Evolutionary conservation across 176 grass and related monocot species (phyloP).

Genomic region (Oryza glumipatula): DNA sequence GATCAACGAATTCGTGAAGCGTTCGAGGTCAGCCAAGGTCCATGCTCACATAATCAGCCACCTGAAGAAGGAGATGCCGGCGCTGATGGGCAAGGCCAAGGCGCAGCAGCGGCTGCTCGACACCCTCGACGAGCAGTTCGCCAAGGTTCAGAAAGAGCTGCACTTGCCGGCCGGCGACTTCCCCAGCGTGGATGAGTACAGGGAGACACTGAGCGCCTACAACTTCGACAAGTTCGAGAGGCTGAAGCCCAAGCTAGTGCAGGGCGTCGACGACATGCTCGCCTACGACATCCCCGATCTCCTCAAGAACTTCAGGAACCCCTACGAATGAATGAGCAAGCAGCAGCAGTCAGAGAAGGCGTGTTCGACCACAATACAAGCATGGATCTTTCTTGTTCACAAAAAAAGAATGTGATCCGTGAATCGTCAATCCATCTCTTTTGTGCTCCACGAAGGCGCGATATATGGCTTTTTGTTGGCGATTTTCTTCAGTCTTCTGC

Average conservation of each 20-base stretch:
- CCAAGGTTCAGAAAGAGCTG: slow-evolving; percentile 77
- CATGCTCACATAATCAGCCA: slow-evolving; percentile 79
- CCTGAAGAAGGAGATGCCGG: slow-evolving; percentile 82
- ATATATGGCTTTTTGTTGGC: too few relatives aligned
- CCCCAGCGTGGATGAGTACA: slow-evolving; percentile 73
- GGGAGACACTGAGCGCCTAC: slow-evolving; percentile 55
- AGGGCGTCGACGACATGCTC: slow-evolving; percentile 84
- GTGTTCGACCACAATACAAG: neutral
- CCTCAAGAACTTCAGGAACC: slow-evolving; percentile 87
- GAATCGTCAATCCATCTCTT: neutral
- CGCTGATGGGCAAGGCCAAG: slow-evolving; percentile 81
- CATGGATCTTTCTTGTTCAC: neutral
- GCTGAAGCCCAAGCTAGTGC: slow-evolving; percentile 72
- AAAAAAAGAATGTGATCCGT: neutral
- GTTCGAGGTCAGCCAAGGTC: slow-evolving; percentile 62
- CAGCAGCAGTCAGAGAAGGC: neutral
- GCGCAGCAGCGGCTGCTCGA: slow-evolving; percentile 75
- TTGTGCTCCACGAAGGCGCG: too few relatives aligned
- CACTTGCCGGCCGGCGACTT: slow-evolving; percentile 73
- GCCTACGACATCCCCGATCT: slow-evolving; percentile 79
- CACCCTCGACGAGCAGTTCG: slow-evolving; percentile 60
- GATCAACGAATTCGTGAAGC: slow-evolving; percentile 92
- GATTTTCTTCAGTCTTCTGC: neutral
- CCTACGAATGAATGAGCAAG: slow-evolving; percentile 65
- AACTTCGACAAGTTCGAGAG: slow-evolving; percentile 84